Percentiles rank a stretch among this genome's conserved stretches.
Conservation (phyloP, 176 grass and related monocot genomes). For the Coix lacrymajobi region DNA sequence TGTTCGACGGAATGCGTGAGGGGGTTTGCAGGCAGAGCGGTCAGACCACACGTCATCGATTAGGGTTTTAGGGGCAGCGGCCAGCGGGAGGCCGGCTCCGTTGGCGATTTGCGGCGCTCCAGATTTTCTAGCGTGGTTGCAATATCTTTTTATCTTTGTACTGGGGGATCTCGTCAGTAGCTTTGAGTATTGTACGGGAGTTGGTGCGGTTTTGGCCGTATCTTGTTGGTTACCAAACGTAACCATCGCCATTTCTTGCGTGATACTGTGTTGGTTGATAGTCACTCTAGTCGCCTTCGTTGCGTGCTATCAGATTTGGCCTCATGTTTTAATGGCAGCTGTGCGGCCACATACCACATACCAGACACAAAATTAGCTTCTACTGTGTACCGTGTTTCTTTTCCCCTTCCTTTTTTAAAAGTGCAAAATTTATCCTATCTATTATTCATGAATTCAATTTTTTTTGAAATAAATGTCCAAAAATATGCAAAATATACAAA, state of each 20-base stretch:
- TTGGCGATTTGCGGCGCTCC: background rate
- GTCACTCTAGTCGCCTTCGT: background rate
- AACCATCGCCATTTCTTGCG: background rate
- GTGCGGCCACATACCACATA: background rate
- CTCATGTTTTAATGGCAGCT: constrained; percentile 3
- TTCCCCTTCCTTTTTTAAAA: too few relatives aligned
- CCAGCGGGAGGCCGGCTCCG: background rate
- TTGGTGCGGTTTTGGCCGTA: background rate
- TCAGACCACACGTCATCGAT: background rate
- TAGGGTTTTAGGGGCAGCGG: constrained; percentile 9
- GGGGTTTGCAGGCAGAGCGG: background rate
- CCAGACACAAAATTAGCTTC: background rate
- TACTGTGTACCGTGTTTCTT: too few relatives aligned
- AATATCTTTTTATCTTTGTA: background rate
- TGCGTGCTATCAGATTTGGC: background rate
- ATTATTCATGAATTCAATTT: too few relatives aligned
- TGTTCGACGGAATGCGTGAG: background rate
- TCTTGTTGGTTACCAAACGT: background rate
- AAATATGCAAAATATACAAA: too few relatives aligned
- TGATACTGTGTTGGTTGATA: background rate
- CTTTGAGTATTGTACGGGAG: background rate
- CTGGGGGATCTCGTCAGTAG: background rate
- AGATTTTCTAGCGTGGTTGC: background rate
- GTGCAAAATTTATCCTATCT: too few relatives aligned
- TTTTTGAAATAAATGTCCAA: too few relatives aligned